phyloP scores from a whole-genome alignment of 2,329 filamentous ascomycete genomes.

The Alternaria triticimaculans region DNA sequence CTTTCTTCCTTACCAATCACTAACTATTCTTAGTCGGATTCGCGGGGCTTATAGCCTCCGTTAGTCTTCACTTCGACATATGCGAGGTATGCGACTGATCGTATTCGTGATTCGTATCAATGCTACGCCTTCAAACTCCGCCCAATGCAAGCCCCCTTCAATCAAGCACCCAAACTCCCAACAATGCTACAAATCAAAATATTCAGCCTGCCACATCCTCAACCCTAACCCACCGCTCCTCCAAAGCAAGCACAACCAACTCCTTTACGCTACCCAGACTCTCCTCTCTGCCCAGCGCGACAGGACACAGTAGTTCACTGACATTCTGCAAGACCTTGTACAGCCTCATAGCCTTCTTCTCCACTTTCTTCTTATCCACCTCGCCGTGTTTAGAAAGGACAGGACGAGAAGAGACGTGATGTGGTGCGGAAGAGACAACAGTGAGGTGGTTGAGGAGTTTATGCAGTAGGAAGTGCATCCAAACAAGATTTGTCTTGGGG shows the following conservation, averaged over 20 bases:
- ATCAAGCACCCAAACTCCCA: neutral
- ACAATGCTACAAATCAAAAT: neutral
- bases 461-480: slow-evolving; percentile 67
- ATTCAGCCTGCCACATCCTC: slow-evolving; percentile 38
- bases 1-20: neutral
- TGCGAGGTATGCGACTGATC: neutral
- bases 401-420: slow-evolving; percentile 4
- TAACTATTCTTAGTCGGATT: neutral
- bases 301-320: slow-evolving; percentile 49
- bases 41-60: neutral
- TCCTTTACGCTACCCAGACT: slow-evolving; percentile 41
- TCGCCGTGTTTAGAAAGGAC: slow-evolving; percentile 2
- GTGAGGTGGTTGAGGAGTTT: slow-evolving; percentile 57
- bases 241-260: slow-evolving; percentile 43
- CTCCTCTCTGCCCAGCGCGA: slow-evolving; percentile 33
- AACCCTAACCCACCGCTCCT: slow-evolving; percentile 43
- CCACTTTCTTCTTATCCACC: slow-evolving; percentile 27
- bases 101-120: neutral
- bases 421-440: slow-evolving; percentile 7
- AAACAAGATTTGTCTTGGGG: slow-evolving; percentile 68
- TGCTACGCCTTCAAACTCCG: neutral
- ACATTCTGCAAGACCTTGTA: slow-evolving; percentile 48
- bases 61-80: neutral
- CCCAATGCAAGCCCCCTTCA: neutral
- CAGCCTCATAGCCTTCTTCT: slow-evolving; percentile 47